phyloP scores from a whole-genome alignment of 148 eudicot species.

The Heliosperma pusillum region DNA sequence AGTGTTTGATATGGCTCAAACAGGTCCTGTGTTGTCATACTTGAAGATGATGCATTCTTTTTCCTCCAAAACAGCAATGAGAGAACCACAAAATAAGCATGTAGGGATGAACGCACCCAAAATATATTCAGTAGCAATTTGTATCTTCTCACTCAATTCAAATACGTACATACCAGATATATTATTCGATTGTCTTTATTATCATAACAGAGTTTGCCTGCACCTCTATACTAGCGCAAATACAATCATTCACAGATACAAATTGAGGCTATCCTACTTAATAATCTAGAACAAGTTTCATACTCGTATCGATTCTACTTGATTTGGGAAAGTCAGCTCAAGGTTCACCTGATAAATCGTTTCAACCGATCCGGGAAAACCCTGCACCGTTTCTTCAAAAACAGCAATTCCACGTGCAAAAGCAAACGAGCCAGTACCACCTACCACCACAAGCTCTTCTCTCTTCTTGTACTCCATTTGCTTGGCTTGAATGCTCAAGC shows the following conservation, averaged over 20 bases:
- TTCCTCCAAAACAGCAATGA: too few relatives aligned
- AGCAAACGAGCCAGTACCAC: slow-evolving; percentile 89
- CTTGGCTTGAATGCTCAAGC: slow-evolving; percentile 58
- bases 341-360: slow-evolving; percentile 46
- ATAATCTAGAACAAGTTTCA: slow-evolving; percentile 12
- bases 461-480: slow-evolving; percentile 28
- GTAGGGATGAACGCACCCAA: too few relatives aligned
- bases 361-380: slow-evolving; percentile 16
- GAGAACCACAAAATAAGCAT: too few relatives aligned
- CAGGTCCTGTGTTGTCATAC: too few relatives aligned
- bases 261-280: not conserved
- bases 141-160: too few relatives aligned
- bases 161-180: too few relatives aligned
- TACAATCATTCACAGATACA: not conserved
- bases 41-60: too few relatives aligned
- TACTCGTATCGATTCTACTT: slow-evolving; percentile 32
- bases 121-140: too few relatives aligned
- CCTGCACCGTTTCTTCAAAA: slow-evolving; percentile 35
- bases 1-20: too few relatives aligned
- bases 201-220: not conserved
- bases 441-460: slow-evolving; percentile 57
- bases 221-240: not conserved
- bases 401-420: slow-evolving; percentile 70
- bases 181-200: not conserved
- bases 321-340: slow-evolving; percentile 48